A percentile compares a stretch with the other conserved stretches of the same genome.
phyloP scores from a whole-genome alignment of 2,329 filamentous ascomycete genomes.

The Arthroderma uncinatum region DNA sequence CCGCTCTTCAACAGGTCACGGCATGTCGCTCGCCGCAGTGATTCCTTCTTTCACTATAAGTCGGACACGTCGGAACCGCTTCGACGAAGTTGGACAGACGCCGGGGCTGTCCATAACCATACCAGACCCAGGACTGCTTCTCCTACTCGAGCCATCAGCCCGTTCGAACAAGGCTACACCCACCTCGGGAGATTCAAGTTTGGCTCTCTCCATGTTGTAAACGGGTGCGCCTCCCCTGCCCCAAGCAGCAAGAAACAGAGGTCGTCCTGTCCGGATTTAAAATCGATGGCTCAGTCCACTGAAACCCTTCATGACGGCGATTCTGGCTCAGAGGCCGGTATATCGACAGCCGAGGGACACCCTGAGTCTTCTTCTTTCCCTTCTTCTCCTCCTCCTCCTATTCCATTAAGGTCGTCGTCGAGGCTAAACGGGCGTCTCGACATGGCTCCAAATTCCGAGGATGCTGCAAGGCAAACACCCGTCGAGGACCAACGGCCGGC shows the following conservation, averaged over 20 bases:
- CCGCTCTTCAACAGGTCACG: background rate
- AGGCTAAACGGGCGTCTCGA: background rate
- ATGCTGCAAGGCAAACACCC: too few species aligned
- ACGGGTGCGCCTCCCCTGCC: background rate
- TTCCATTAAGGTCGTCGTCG: background rate
- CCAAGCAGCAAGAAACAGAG: constrained; percentile 1
- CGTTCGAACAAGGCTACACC: background rate
- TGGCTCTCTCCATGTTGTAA: constrained; percentile 1
- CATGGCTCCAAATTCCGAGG: background rate
- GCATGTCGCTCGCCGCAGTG: background rate
- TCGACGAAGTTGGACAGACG: constrained; percentile 2
- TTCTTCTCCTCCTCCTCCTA: background rate
- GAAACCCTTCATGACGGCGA: too few species aligned
- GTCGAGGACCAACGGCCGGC: background rate
- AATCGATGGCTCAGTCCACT: background rate
- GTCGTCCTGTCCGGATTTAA: constrained; percentile 1
- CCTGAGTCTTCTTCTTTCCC: too few species aligned
- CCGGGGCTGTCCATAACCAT: background rate
- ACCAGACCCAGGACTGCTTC: background rate
- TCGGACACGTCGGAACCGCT: background rate
- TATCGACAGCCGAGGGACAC: too few species aligned
- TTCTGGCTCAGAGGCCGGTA: too few species aligned
- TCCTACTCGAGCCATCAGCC: background rate
- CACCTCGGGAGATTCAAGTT: background rate
- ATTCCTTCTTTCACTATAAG: background rate